Percentiles rank a stretch among this genome's conserved stretches.
Evolutionary conservation across 139 green algal species (phyloP).

Genomic region (Eudorina sp.): DNA sequence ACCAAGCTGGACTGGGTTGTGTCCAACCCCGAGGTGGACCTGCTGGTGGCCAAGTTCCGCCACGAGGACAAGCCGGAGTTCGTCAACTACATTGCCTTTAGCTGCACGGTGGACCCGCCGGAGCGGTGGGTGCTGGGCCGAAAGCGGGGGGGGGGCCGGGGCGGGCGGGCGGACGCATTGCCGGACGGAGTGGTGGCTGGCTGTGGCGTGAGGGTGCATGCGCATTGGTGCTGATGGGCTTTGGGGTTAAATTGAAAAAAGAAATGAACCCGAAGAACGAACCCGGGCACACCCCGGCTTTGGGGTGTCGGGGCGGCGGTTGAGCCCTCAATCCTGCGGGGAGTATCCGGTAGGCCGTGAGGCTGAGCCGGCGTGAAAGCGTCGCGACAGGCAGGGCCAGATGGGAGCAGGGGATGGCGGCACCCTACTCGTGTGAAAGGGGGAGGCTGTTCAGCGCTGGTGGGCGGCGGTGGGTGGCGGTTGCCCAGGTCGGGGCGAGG

Average conservation of each 20-base stretch:
- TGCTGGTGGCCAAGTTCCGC: slow-evolving; percentile 76
- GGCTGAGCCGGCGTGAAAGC: too few species aligned
- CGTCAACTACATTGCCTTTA: slow-evolving; percentile 84
- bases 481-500: too few species aligned
- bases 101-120: slow-evolving; percentile 64
- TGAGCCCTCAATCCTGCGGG: too few species aligned
- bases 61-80: slow-evolving; percentile 83
- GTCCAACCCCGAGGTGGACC: slow-evolving; percentile 44
- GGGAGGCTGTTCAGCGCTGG: too few species aligned
- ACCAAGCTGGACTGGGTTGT: slow-evolving; percentile 66
- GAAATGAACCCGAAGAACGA: not conserved
- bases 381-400: too few species aligned
- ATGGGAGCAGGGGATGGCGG: too few species aligned
- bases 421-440: too few species aligned
- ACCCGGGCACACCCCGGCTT: not conserved
- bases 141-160: not conserved
- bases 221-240: not conserved
- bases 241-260: not conserved
- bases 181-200: too few species aligned
- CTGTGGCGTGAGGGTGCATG: too few species aligned
- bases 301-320: not conserved
- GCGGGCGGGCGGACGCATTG: not conserved
- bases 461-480: too few species aligned
- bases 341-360: too few species aligned
- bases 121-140: slow-evolving; percentile 21